Percentiles rank a stretch among this genome's conserved stretches.
Conservation (phyloP, 495 filamentous ascomycete genomes). For the Aspergillus sparsus region DNA sequence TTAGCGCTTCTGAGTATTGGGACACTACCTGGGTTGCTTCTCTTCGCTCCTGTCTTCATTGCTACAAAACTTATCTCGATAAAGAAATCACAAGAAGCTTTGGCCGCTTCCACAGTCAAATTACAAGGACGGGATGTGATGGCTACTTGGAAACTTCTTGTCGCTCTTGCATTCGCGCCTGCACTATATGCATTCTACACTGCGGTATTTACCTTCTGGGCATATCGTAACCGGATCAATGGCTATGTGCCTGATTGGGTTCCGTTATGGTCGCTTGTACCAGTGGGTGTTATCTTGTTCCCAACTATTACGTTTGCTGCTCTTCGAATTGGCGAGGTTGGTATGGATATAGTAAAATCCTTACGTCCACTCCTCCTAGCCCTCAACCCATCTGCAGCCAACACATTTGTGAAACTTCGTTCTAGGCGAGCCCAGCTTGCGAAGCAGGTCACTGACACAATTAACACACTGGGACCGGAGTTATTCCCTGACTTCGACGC, state of each 20-base stretch:
- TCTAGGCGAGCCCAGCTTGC: conserved; percentile 70
- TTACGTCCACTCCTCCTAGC: conserved; percentile 87
- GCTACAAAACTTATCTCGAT: conserved; percentile 86
- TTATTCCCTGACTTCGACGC: conserved; percentile 96
- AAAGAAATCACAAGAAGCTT: conserved; percentile 84
- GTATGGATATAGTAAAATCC: conserved; percentile 98
- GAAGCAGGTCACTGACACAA: conserved; percentile 81
- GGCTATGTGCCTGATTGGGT: conserved; percentile 78
- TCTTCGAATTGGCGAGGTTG: conserved; percentile 91
- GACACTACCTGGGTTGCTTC: conserved; percentile 80
- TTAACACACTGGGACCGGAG: conserved; percentile 94
- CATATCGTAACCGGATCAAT: conserved; percentile 75
- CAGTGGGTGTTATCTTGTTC: conserved; percentile 75
- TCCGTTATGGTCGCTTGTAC: conserved; percentile 73
- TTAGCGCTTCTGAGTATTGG: conserved; percentile 73
- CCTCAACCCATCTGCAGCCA: conserved; percentile 79
- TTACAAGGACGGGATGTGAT: conserved; percentile 93
- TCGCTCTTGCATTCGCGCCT: conserved; percentile 85
- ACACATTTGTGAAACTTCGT: conserved; percentile 79
- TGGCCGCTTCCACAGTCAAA: conserved; percentile 92
- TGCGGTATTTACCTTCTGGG: conserved; percentile 70
- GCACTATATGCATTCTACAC: conserved; percentile 83
- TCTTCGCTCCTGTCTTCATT: conserved; percentile 91
- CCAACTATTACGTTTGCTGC: conserved; percentile 90
- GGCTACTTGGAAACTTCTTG: conserved; percentile 97